Base-by-base conservation (phyloP, 2,329 filamentous ascomycete genomes). In the Alternaria ventricosa region DNA sequence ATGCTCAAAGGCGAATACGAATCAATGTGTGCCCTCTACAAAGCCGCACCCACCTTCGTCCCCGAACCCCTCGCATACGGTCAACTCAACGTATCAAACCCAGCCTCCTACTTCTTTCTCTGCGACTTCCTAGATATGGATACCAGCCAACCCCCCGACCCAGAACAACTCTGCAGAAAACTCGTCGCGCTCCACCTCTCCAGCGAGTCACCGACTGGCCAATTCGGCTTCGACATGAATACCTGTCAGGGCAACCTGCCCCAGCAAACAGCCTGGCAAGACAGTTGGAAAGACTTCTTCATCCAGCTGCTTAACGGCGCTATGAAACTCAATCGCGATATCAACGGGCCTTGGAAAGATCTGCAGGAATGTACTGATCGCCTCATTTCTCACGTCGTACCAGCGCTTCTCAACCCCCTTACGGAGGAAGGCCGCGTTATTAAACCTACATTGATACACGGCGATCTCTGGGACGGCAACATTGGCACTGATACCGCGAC, bases 391-490 rank as follows among this genome's bases (percentile, higher is more conserved):
- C n/a, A 18, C 9, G 36, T 41, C n/a, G 36, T 41, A 10, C 36
- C n/a, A 1, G 36, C 9, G 15, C 36, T 41, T 3, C 36, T 41
- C 8, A 0, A 10, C 8, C 36, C 36, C n/a, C 36, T 41, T 5
- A 41, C 36, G 6, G 1, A 1, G 2, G 0, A 41, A 4, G n/a
- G n/a, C n/a, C 36, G 36, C 36, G 2, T 3, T 1, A 41, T 41
- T 6, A 41, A 41, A 18, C 36, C 36, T 4, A 9, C 0, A 1
- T 9, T 41, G 2, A 41, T 41, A 0, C 36, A 41, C 9, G 15
- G 36, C 36, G 36, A 41, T 1, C 36, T 41, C 36, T 41, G 36
- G 36, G 36, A 41, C 5, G 36, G 36, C 9, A 41, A 41, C 5
- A 41, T 41, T n/a, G n/a, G 36, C 2, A 41, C n/a, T 1, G 36